phyloP scores from a whole-genome alignment of 148 eudicot species.

The Silene uniflora region DNA sequence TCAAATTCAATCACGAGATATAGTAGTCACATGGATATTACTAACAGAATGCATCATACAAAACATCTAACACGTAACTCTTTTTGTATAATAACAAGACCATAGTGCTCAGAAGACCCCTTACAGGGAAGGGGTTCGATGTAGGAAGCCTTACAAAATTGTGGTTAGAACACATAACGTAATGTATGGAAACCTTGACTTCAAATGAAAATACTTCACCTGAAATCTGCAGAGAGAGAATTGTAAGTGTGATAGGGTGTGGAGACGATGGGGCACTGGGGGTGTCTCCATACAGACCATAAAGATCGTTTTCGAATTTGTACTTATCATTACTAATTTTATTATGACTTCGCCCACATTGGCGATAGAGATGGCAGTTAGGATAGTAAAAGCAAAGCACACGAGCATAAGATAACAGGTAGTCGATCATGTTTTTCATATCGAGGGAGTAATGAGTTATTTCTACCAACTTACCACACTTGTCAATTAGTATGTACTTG shows the following conservation, averaged over 20 bases:
- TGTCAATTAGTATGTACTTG: neutral
- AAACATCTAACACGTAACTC: neutral
- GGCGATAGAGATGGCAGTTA: too few relatives aligned
- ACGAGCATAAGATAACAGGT: too few relatives aligned
- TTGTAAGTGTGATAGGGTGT: neutral
- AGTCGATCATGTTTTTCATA: too few relatives aligned
- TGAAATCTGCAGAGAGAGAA: neutral
- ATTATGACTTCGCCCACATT: too few relatives aligned
- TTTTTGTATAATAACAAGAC: neutral
- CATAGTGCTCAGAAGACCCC: neutral
- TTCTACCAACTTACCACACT: neutral
- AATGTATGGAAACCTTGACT: neutral
- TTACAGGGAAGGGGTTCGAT: neutral
- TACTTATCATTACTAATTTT: too few relatives aligned
- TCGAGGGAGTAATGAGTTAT: neutral
- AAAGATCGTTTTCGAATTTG: neutral
- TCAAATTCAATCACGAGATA: neutral
- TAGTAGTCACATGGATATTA: neutral
- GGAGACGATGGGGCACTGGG: neutral
- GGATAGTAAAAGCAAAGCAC: too few relatives aligned
- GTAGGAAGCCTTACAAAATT: neutral
- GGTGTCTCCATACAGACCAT: neutral
- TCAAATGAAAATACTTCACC: neutral
- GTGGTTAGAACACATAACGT: neutral
- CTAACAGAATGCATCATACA: constrained; percentile 5